phyloP scores from a whole-genome alignment of 2,329 filamentous ascomycete genomes.

The Epichloe coenophiala region DNA sequence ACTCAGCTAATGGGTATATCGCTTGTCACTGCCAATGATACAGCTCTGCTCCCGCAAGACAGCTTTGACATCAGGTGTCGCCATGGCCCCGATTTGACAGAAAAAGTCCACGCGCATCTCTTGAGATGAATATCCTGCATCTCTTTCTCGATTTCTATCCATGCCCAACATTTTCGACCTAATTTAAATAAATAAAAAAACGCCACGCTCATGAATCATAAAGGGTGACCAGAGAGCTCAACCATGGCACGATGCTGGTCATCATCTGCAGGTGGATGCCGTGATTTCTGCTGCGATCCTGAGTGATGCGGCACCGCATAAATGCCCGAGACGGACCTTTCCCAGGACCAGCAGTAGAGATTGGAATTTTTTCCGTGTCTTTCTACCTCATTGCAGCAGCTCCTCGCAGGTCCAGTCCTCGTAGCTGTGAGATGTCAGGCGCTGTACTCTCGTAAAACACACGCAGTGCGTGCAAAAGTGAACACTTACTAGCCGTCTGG shows the following conservation, averaged over 20 bases:
- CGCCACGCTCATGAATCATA: slow-evolving; percentile 24
- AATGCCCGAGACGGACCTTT: not conserved
- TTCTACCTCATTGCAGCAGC: slow-evolving; percentile 46
- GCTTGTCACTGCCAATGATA: not conserved
- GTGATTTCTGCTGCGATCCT: not conserved
- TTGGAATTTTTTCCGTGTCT: not conserved
- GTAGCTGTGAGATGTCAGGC: slow-evolving; percentile 46
- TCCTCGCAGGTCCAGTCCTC: slow-evolving; percentile 99
- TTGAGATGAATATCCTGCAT: not conserved
- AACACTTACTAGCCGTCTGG: slow-evolving; percentile 81
- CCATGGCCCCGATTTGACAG: too few relatives aligned
- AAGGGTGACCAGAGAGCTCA: slow-evolving; percentile 9
- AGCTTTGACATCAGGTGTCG: not conserved
- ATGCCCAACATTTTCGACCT: slow-evolving; percentile 15
- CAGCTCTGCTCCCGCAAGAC: not conserved
- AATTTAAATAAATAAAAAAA: slow-evolving; percentile 20
- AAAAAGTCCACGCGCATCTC: not conserved
- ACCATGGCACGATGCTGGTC: not conserved
- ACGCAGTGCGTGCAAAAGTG: not conserved
- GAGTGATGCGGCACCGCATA: not conserved
- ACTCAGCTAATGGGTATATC: too few relatives aligned
- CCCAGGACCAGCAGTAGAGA: slow-evolving; percentile 6
- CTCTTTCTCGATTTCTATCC: slow-evolving; percentile 8
- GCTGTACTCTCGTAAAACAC: not conserved
- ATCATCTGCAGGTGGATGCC: not conserved